Base-by-base conservation (phyloP, 768 basidiomycete genomes). In the Leccinellum rugosiceps region DNA sequence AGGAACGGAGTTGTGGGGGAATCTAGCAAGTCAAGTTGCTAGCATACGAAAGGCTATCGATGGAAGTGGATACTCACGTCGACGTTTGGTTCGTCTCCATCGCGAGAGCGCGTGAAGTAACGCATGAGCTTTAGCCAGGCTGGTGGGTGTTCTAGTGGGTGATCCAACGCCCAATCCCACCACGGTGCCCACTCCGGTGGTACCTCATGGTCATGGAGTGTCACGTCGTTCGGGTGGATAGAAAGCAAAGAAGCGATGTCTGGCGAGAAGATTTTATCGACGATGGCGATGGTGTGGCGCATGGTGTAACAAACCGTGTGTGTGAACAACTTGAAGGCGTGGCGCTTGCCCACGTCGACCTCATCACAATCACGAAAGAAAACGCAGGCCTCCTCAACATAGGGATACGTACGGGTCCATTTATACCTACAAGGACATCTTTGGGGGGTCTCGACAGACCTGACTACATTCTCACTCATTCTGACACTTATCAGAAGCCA, bases 381-480 rank as follows among this genome's bases (percentile, higher is more conserved):
- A 34, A 25, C 25, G 25, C 25, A 25, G 25, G 25, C 4, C 25
- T 25, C 4, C 25, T 25, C 25, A 25, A 25, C 25, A 4, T n/a
- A n/a, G n/a, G n/a, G n/a, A n/a, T n/a, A n/a, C n/a, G n/a, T n/a
- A n/a, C n/a, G n/a, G n/a, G n/a, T n/a, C n/a, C n/a, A n/a, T n/a
- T n/a, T n/a, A n/a, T n/a, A n/a, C n/a, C n/a, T n/a, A n/a, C n/a
- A n/a, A n/a, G n/a, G n/a, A n/a, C n/a, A n/a, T n/a, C n/a, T n/a
- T n/a, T n/a, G n/a, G n/a, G n/a, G n/a, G n/a, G n/a, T n/a, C n/a
- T 7, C 30, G 30, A 30, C 30, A 6, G 30, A 25, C 70, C 80
- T 81, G 4, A 68, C 74, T 19, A 84, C 85, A 1, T 67, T 88
- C 38, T 73, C 78, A 4, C 79, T 86, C 56, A 82, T 90, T 89